Evolutionary conservation across 495 filamentous ascomycete genomes (phyloP), one percentile per base, ranked within the genome.

Genomic region (Penicillium fimorum): DNA sequence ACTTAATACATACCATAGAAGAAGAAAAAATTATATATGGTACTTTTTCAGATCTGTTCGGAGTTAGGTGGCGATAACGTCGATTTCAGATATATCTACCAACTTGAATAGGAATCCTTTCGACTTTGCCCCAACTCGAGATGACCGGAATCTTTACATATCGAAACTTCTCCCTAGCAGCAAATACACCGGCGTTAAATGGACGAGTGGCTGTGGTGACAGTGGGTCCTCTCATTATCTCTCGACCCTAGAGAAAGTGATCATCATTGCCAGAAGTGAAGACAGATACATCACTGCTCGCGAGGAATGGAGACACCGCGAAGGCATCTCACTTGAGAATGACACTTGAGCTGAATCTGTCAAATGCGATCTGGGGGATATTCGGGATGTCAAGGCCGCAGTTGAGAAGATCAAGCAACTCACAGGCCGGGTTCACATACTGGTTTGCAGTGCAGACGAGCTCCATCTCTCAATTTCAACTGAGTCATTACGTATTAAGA

Each of bases 371-470:
- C 53, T 76, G 4, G 47, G 43, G 7, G 65, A 70, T 57, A 59
- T 79, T 46, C 35, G 44, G 33, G 55, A 51, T 15, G 65, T 70
- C 12, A 58, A 65, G 29, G 43, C 51, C 3, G 71, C 66, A 8
- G 62, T 64, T 1, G 47, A 62, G 17, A 27, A 55, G 8, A 57
- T 72, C 0, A 62, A 61, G n/a, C 37, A 46, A 29, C 35, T 44
- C 40, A 60, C 57, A 17, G 54, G 67, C 24, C 45, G 66, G 11
- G 46, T 76, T 3, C 69, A 78, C 42, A 73, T 76, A 22, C 44
- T 78, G 32, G 61, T 78, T 53, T 67, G 71, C 42, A 76, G 75
- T 53, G 75, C 75, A 33, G 74, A 70, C 72, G 57, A 17, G 56
- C 38, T 27, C 18, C 27, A 20, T 50, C 13, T 22, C 43, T 8